Evolutionary conservation across 176 grass and related monocot species (phyloP).

Genomic region (Oryza meyeriana): DNA sequence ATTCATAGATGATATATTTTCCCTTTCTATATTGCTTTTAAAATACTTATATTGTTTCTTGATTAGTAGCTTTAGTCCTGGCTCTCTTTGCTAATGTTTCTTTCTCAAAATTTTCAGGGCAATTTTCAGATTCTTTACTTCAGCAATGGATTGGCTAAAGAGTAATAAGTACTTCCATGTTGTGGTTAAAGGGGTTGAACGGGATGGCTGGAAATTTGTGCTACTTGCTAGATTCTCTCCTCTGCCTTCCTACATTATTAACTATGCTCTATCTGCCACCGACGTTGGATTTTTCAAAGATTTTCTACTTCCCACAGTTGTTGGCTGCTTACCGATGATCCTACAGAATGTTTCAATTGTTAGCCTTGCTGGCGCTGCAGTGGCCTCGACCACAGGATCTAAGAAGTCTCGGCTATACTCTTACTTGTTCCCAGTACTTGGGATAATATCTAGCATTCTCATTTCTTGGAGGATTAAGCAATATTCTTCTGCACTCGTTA

Average conservation of each 20-base stretch:
- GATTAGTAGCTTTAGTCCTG: background rate
- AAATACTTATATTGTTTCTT: background rate
- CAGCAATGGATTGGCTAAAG: constrained; percentile 78
- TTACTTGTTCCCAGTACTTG: constrained; percentile 76
- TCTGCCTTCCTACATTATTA: constrained; percentile 91
- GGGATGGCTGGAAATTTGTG: constrained; percentile 90
- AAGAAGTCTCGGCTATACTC: constrained; percentile 69
- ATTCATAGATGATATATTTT: background rate
- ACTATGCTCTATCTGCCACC: constrained; percentile 84
- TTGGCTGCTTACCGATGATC: constrained; percentile 95
- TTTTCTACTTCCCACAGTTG: constrained; percentile 90
- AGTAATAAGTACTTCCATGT: constrained; percentile 83
- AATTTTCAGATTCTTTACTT: constrained; percentile 78
- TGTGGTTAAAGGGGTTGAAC: constrained; percentile 81
- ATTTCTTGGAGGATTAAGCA: constrained; percentile 93
- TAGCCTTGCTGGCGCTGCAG: constrained; percentile 82
- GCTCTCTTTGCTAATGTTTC: background rate
- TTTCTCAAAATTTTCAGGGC: constrained; percentile 52
- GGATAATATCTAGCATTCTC: constrained; percentile 76
- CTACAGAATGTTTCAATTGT: constrained; percentile 93
- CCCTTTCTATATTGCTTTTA: constrained; percentile 1
- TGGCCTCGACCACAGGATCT: constrained; percentile 61
- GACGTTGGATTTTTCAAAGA: constrained; percentile 77
- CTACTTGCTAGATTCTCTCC: constrained; percentile 94
- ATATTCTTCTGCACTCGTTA: constrained; percentile 71